A percentile compares a stretch with the other conserved stretches of the same genome.
Evolutionary conservation across 139 green algal species (phyloP).

Genomic region (Eudorina sp.): DNA sequence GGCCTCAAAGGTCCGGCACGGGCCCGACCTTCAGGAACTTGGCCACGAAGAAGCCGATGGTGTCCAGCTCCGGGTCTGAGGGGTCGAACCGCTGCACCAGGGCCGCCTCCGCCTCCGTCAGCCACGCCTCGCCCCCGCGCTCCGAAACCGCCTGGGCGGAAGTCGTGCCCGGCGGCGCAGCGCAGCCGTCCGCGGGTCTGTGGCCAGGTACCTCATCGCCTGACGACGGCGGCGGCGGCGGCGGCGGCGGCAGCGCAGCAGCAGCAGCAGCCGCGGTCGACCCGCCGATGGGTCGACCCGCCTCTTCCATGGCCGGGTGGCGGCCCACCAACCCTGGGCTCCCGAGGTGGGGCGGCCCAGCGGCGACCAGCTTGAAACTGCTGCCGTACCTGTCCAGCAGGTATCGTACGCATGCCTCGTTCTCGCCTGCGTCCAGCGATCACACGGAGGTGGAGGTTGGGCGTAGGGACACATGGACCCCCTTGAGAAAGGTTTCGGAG

Average conservation of each 20-base stretch:
- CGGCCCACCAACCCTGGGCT: conserved; percentile 69
- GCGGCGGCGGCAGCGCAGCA: neutral
- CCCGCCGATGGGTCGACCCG: neutral
- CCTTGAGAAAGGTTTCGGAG: too few relatives aligned
- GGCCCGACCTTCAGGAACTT: conserved; percentile 79
- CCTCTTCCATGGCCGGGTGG: conserved; percentile 25
- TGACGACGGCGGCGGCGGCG: neutral
- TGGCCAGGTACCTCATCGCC: neutral
- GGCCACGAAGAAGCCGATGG: conserved; percentile 93
- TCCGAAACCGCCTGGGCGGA: neutral
- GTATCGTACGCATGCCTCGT: conserved; percentile 91
- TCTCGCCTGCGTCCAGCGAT: conserved; percentile 84
- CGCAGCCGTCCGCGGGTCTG: neutral
- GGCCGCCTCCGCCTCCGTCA: conserved; percentile 72
- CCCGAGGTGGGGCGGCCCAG: conserved; percentile 69
- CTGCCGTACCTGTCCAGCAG: conserved; percentile 82
- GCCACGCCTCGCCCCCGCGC: conserved; percentile 61
- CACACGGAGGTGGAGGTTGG: too few relatives aligned
- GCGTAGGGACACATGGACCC: too few relatives aligned
- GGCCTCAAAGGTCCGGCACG: too few relatives aligned
- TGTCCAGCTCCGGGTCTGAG: conserved; percentile 67
- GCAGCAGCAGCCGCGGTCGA: neutral
- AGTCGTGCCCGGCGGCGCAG: neutral
- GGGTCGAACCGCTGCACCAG: conserved; percentile 93
- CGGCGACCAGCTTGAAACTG: conserved; percentile 70